Evolutionary conservation across 179 eudicot genomes (phyloP).

Genomic region (Sideroxylon spinosum): DNA sequence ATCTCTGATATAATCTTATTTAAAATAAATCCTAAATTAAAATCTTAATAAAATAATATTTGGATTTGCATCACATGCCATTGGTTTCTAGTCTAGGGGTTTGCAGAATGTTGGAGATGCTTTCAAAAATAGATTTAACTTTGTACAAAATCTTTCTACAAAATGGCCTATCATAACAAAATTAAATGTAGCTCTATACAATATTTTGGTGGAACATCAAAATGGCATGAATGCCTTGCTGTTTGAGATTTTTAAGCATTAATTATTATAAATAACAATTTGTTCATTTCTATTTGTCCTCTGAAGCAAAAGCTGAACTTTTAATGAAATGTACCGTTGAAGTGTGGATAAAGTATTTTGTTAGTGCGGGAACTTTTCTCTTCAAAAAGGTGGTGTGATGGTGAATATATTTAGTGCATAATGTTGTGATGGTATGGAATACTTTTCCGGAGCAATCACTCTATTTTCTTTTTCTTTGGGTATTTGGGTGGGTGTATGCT

Average conservation of each 20-base stretch:
- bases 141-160: too few species aligned
- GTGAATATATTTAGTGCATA: neutral
- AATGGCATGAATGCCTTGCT: neutral
- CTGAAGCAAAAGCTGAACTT: slow-evolving; percentile 7
- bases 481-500: neutral
- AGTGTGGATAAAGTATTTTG: neutral
- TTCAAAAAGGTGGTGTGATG: neutral
- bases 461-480: neutral
- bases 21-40: too few species aligned
- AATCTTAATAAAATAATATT: too few species aligned
- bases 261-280: neutral
- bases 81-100: neutral
- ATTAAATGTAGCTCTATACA: too few species aligned
- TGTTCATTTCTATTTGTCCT: neutral
- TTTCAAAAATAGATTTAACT: neutral
- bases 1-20: too few species aligned
- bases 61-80: too few species aligned
- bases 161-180: too few species aligned
- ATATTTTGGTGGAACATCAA: neutral
- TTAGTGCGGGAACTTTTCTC: neutral
- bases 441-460: neutral
- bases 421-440: too few species aligned
- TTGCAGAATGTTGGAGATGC: neutral
- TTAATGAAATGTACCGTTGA: neutral
- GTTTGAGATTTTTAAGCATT: neutral